phyloP scores from a whole-genome alignment of 2,329 filamentous ascomycete genomes.

The Xylariaceae sp. region DNA sequence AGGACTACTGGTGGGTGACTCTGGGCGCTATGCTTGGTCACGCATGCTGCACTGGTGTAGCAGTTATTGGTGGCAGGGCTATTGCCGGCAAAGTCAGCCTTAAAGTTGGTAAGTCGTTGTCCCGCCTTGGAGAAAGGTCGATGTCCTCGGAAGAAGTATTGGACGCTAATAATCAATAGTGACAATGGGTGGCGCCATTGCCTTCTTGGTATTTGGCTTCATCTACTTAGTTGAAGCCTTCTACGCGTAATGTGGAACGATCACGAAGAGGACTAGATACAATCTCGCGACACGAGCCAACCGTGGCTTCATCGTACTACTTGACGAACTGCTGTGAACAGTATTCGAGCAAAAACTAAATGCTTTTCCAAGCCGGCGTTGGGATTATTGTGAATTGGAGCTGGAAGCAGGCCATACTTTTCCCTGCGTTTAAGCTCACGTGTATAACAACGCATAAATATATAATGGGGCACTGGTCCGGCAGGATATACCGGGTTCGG shows the following conservation, averaged over 20 bases:
- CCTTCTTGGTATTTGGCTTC: constrained; percentile 86
- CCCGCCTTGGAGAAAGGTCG: no score
- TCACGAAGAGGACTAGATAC: background rate
- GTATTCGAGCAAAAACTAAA: constrained; percentile 1
- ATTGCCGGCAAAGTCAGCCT: constrained; percentile 93
- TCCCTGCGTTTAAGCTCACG: background rate
- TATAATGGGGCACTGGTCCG: constrained; percentile 2
- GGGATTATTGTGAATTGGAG: background rate
- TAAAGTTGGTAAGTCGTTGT: constrained; percentile 75
- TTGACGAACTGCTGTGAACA: constrained; percentile 5
- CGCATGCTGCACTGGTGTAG: constrained; percentile 83
- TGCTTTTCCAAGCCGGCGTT: constrained; percentile 11
- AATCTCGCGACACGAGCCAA: no score
- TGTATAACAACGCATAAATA: background rate
- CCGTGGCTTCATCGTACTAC: constrained; percentile 11
- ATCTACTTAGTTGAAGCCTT: constrained; percentile 87
- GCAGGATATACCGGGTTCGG: constrained; percentile 4
- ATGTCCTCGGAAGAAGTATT: background rate
- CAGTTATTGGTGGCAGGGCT: constrained; percentile 87
- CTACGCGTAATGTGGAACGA: constrained; percentile 41
- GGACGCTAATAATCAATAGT: constrained; percentile 53
- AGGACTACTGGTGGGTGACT: constrained; percentile 99
- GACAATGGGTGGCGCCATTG: constrained; percentile 84
- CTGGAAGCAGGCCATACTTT: background rate
- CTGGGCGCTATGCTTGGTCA: constrained; percentile 84